Base-by-base conservation (phyloP, 805 yeast species). In the Wickerhamiella lipophila region DNA sequence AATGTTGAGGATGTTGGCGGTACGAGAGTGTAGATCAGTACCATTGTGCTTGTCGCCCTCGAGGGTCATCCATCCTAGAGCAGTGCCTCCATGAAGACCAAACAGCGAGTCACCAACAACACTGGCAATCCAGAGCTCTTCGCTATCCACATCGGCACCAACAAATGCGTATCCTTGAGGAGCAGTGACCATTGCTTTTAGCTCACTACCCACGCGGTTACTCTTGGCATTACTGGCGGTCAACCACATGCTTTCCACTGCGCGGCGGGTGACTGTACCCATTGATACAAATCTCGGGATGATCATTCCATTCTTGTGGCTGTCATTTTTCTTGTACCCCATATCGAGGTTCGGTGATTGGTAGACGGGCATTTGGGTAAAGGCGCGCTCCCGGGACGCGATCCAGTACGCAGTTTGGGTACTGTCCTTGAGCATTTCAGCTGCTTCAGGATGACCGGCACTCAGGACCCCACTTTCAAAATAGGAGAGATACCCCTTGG, bases 81-180 rank as follows among this genome's bases (percentile, higher is more conserved):
- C 95, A 0, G 97, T 86, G 12, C 94, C 94, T 5, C 98, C 99
- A 63, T 92, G 99, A 21, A 83, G 68, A 29, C 81, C 77, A 64
- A 89, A 85, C 47, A 81, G 76, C 0, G 97, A 80, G 62, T 92
- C 99, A 2, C 98, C 96, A 27, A 89, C 79, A 21, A 94, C 67
- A 16, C 96, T 83, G 0, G 98, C 98, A 56, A 92, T 92, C 99
- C 99, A 92, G 39, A 92, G 70, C 61, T 92, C 99, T 61, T 92
- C 98, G 34, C 96, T 85, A 64, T 92, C 99, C 7, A 92, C 99
- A 69, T 92, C 99, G 0, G 99, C 99, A 8, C 99, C 99, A 7
- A 92, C 95, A 67, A 92, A 83, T 32, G 76, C 75, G 61, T 88
- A 92, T 0, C 96, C 96, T 2, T 72, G 65, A 0, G 99, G 99